Evolutionary conservation across 768 basidiomycete genomes (phyloP), one percentile per base, ranked within the genome.

Genomic region (Lactarius hengduanensis): DNA sequence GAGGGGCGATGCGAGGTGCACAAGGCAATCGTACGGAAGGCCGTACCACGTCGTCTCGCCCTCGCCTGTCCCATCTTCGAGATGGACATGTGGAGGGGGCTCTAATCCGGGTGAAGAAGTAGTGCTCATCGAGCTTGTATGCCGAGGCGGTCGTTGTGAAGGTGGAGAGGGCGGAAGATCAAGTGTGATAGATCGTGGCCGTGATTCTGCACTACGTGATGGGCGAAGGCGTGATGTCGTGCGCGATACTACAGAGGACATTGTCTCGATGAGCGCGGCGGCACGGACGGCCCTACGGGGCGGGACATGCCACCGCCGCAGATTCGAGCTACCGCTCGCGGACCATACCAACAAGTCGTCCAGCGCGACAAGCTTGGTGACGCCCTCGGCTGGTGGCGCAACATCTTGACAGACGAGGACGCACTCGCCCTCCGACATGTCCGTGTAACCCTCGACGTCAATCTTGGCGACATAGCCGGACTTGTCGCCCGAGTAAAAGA

Each of bases 401-500:
- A 75, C 72, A 8, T 83, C 88, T 73, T 87, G 86, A 66, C 91
- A 92, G 34, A 99, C 79, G 15, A 96, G 80, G 45, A 92, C 79
- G 73, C 96, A 98, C 75, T 94, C 91, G 36, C 92, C 97, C 56
- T 97, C 94, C 1, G 89, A 85, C 32, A 96, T 82, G 63, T 95
- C 91, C 16, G 82, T 77, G 67, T 87, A 90, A 45, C 84, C 86
- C 71, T 95, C 92, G 2, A 96, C 85, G 71, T 99, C 97, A n/a
- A 95, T 89, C 69, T 87, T 87, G 75, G 92, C 94, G 8, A 98
- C 87, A 65, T 88, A 80, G n/a, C 96, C 97, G 3, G 90, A 86
- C 34, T 91, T 84, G 72, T 98, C 96, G 11, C 96, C 97, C 0
- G 96, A 97, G 77, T 96, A 98, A 79, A 99, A 99, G 2, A 87